A percentile compares a stretch with the other conserved stretches of the same genome.
Evolutionary conservation across 208 protist genomes (phyloP).

Genomic region (Tritrichomonas musculus): DNA sequence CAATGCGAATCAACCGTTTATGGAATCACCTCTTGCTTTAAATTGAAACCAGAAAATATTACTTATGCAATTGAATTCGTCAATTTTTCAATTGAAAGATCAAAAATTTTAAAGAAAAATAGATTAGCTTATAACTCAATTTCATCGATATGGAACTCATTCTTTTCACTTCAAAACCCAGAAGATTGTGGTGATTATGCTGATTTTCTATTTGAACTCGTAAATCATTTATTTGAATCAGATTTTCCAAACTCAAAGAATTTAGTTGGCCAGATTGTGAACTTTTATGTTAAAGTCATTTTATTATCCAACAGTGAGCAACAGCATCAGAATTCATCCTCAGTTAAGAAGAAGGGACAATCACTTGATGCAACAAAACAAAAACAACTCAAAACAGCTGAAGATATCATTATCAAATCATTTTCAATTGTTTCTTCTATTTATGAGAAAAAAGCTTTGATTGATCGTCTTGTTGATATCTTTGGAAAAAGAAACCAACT

Average conservation of each 20-base stretch:
- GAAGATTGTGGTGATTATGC: not conserved
- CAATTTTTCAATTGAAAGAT: not conserved
- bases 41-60: not conserved
- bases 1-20: conserved; percentile 12
- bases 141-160: not conserved
- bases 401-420: conserved; percentile 9
- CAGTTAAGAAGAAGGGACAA: not conserved
- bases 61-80: not conserved
- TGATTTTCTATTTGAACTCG: not conserved
- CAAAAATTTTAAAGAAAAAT: not conserved
- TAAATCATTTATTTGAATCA: not conserved
- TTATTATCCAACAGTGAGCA: not conserved
- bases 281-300: conserved; percentile 5
- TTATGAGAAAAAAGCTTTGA: not conserved
- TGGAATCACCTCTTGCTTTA: not conserved
- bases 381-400: not conserved
- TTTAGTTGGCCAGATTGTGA: not conserved
- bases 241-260: not conserved
- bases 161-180: not conserved
- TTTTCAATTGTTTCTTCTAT: not conserved
- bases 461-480: not conserved
- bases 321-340: not conserved
- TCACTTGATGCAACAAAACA: conserved; percentile 32
- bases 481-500: not conserved
- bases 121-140: conserved; percentile 13